Percentiles rank a stretch among this genome's conserved stretches.
Evolutionary conservation across 2,329 filamentous ascomycete species (phyloP).

Genomic region (Cercospora zeina): DNA sequence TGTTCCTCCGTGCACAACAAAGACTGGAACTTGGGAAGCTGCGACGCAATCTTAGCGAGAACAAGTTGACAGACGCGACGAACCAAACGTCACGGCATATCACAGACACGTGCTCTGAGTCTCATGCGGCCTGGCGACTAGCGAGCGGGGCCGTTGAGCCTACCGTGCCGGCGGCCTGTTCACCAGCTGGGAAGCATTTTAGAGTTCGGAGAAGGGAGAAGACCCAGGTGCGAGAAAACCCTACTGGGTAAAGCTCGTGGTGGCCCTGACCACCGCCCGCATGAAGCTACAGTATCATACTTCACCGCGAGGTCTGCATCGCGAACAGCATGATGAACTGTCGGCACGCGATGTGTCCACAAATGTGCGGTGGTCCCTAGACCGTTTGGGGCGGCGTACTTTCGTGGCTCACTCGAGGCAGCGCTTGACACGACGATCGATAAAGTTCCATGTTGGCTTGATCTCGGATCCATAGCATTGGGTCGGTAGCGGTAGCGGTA

Average conservation of each 20-base stretch:
- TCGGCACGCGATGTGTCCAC: not conserved
- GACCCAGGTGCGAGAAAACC: slow-evolving; percentile 5
- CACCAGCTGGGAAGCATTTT: slow-evolving; percentile 17
- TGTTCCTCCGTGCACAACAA: not conserved
- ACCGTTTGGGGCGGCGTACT: not conserved
- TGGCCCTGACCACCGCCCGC: not conserved
- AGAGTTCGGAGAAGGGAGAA: slow-evolving; percentile 19
- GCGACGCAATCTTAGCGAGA: not conserved
- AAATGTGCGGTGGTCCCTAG: not conserved
- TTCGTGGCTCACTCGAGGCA: slow-evolving; percentile 5
- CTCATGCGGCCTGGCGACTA: slow-evolving; percentile 23
- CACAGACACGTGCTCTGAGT: slow-evolving; percentile 18
- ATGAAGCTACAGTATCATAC: not conserved
- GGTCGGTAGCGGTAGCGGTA: not conserved
- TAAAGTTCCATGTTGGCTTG: slow-evolving; percentile 19
- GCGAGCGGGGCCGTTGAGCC: slow-evolving; percentile 21
- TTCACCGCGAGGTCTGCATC: not conserved
- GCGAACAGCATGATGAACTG: not conserved
- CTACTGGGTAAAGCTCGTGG: slow-evolving; percentile 9
- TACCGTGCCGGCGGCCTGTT: slow-evolving; percentile 18
- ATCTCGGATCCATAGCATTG: slow-evolving; percentile 17
- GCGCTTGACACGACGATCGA: slow-evolving; percentile 11
- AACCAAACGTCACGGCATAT: not conserved
- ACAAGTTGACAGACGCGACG: not conserved
- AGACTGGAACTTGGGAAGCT: not conserved